Conservation (phyloP, 2,329 filamentous ascomycete genomes). For the Myriangium duriaei region DNA sequence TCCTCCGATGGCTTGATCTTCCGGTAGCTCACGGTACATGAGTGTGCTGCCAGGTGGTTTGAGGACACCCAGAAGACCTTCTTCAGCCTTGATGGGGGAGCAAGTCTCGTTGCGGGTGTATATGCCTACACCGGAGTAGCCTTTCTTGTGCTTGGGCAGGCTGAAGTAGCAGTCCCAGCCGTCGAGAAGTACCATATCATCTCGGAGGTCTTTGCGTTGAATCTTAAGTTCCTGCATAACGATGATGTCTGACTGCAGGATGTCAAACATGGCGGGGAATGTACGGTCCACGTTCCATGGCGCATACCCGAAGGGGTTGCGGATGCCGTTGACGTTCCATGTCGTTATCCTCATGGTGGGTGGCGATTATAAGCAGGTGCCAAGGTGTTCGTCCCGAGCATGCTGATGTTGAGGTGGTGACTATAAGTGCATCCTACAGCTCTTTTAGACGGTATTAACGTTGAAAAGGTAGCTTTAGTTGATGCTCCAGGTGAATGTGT, state of each 20-base stretch:
- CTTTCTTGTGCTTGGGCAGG: conserved; percentile 86
- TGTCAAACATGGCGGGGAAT: conserved; percentile 73
- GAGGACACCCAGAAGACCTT: conserved; percentile 78
- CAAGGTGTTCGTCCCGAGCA: not conserved
- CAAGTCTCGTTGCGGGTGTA: conserved; percentile 85
- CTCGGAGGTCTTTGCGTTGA: conserved; percentile 76
- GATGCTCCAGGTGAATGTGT: too few relatives aligned
- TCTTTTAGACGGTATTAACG: too few relatives aligned
- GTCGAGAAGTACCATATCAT: conserved; percentile 90
- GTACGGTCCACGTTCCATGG: conserved; percentile 36
- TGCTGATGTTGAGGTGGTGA: too few relatives aligned
- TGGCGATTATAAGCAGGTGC: not conserved
- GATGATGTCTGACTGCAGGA: conserved; percentile 81
- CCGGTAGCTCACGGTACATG: conserved; percentile 62
- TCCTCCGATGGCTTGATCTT: conserved; percentile 69
- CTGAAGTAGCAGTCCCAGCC: conserved; percentile 98
- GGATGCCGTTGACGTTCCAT: conserved; percentile 42
- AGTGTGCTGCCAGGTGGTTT: conserved; percentile 58
- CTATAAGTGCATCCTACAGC: too few relatives aligned
- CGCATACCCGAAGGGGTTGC: conserved; percentile 41
- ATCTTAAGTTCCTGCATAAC: conserved; percentile 96
- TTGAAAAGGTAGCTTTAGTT: too few relatives aligned
- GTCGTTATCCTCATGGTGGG: conserved; percentile 27
- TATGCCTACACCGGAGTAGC: conserved; percentile 90
- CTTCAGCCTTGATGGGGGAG: conserved; percentile 77